Evolutionary conservation across 2,329 filamentous ascomycete genomes (phyloP).

Genomic region (Colletotrichum sp.): DNA sequence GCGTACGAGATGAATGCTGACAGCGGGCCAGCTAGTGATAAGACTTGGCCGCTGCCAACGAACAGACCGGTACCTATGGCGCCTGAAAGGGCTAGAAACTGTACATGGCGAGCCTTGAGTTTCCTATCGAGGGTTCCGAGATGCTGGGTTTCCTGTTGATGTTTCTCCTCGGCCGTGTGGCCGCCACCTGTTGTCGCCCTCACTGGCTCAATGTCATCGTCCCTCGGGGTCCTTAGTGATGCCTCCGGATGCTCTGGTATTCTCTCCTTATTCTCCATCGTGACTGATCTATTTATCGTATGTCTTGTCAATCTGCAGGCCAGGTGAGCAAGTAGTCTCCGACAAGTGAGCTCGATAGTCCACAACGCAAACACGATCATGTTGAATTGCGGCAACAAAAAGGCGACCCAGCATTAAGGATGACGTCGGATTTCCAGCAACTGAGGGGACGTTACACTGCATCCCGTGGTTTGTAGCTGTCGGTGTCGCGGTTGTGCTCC

Average conservation of each 20-base stretch:
- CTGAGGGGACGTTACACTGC: too few species aligned
- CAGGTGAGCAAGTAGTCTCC: too few species aligned
- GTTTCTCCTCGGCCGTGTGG: neutral
- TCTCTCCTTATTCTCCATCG: neutral
- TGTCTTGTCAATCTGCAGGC: too few species aligned
- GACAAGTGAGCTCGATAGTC: too few species aligned
- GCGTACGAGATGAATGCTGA: constrained; percentile 45
- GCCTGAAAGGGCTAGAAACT: constrained; percentile 45
- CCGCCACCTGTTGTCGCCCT: neutral
- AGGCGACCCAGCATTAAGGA: too few species aligned
- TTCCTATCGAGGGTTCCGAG: constrained; percentile 38
- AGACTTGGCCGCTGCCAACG: constrained; percentile 45
- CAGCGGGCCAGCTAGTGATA: constrained; percentile 45
- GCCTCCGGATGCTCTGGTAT: neutral
- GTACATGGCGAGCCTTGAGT: constrained; percentile 45
- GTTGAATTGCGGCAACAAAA: too few species aligned
- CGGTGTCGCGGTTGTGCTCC: too few species aligned
- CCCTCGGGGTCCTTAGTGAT: neutral
- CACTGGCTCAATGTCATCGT: neutral
- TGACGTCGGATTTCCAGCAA: too few species aligned
- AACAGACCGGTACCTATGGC: constrained; percentile 50
- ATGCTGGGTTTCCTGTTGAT: constrained; percentile 28
- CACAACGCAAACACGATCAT: too few species aligned
- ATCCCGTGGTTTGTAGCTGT: too few species aligned
- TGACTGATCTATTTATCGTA: too few species aligned